Base-by-base conservation (phyloP, 2,329 filamentous ascomycete species). In the Exophiala sideris region DNA sequence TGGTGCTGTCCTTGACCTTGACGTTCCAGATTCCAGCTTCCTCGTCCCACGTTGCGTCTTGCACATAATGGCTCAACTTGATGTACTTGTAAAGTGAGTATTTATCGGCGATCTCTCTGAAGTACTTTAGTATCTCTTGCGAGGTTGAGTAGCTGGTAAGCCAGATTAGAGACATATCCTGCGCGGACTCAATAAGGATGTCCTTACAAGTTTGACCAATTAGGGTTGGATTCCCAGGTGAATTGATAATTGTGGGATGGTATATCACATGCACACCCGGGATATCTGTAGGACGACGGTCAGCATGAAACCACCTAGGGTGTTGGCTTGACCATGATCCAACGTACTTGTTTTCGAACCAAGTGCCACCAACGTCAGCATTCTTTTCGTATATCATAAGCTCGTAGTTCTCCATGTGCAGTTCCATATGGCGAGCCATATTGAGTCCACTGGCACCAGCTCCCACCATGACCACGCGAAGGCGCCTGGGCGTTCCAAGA, bases 1-100 rank as follows among this genome's bases (percentile, higher is more conserved):
- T 76, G 54, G 70, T 70, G 57, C 80, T 76, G 2, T 68, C 39
- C 21, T 44, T 38, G 2, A 56, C 45, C 7, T 40, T 48, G 2
- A 70, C 48, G 32, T 58, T 41, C 66, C 67, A 70, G 48, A 63
- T 52, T 12, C 54, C 53, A n/a, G 49, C 40, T 4, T 64, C 55
- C 14, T 65, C 65, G 18, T 62, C 35, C 68, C 68, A 71, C 20
- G 34, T 44, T 2, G 67, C 67, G 11, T 48, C 56, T 5, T 62
- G 47, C 3, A 71, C 64, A 16, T 56, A 61, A 16, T 61, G 61
- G 3, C 62, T 50, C 1, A 68, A 40, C 3, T 59, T 49, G 11
- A 67, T 60, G 45, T 63, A 61, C 44, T 65, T 61, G 20, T 47
- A 36, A n/a, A 66, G 56, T 1, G 57, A 60, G 29, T 65, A 59